Evolutionary conservation across 805 yeast species (phyloP).

Genomic region (Teunomyces barrocoloradensis): DNA sequence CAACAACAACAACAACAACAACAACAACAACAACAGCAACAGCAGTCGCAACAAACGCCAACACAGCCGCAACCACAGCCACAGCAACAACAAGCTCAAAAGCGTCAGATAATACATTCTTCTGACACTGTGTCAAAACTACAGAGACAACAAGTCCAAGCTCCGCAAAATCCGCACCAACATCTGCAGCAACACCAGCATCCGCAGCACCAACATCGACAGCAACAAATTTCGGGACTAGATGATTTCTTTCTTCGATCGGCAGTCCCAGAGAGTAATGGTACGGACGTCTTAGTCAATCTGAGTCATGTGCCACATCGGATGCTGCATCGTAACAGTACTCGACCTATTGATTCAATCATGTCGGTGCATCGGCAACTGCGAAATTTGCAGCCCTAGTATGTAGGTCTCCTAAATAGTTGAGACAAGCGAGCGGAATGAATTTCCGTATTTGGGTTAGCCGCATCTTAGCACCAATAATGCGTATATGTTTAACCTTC

Average conservation of each 20-base stretch:
- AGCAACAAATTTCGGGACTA: slow-evolving; percentile 6
- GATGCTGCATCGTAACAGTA: not conserved
- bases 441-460: not conserved
- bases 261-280: not conserved
- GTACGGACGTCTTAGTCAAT: not conserved
- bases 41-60: slow-evolving; percentile 6
- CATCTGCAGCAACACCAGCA: not conserved
- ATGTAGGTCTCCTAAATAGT: not conserved
- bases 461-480: not conserved
- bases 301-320: not conserved
- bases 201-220: slow-evolving; percentile 5
- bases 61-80: slow-evolving; percentile 6
- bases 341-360: not conserved
- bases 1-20: slow-evolving; percentile 4
- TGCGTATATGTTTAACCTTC: not conserved
- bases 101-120: slow-evolving; percentile 2
- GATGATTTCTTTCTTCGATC: slow-evolving; percentile 13
- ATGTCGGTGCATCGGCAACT: not conserved
- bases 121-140: not conserved
- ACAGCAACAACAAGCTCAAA: slow-evolving; percentile 5
- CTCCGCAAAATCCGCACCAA: not conserved
- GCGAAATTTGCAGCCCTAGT: not conserved
- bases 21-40: slow-evolving; percentile 5
- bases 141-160: slow-evolving; percentile 1
- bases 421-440: not conserved